Conservation (phyloP, 2,329 filamentous ascomycete genomes). For the Neonectria hederae region DNA sequence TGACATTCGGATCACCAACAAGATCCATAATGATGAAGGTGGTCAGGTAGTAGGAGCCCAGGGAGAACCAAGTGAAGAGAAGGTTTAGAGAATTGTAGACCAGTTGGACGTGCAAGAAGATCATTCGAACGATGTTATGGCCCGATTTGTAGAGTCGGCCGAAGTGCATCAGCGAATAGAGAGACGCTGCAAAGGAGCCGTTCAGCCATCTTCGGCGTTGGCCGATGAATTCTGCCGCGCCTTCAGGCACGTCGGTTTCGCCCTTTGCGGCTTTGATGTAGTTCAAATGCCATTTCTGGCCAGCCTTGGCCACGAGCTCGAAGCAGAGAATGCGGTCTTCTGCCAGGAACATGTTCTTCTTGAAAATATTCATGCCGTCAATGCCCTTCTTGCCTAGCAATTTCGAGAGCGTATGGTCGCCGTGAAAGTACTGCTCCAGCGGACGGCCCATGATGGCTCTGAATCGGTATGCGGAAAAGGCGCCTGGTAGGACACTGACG, state of each 20-base stretch:
- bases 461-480: slow-evolving; percentile 12
- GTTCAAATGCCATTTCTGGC: slow-evolving; percentile 5
- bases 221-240: slow-evolving; percentile 1
- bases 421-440: slow-evolving; percentile 7
- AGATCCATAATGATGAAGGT: slow-evolving; percentile 25
- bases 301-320: slow-evolving; percentile 5
- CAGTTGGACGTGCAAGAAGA: slow-evolving; percentile 2
- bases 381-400: slow-evolving; percentile 11
- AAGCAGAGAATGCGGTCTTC: slow-evolving; percentile 10
- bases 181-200: slow-evolving; percentile 8
- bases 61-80: slow-evolving; percentile 25
- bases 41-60: slow-evolving; percentile 4
- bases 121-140: background rate
- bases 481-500: slow-evolving; percentile 1
- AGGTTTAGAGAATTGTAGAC: slow-evolving; percentile 12
- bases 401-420: slow-evolving; percentile 12
- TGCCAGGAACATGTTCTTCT: slow-evolving; percentile 14
- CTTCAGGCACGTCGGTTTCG: slow-evolving; percentile 6
- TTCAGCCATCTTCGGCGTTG: slow-evolving; percentile 14
- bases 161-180: slow-evolving; percentile 5
- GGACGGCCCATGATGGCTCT: slow-evolving; percentile 7
- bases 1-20: background rate
- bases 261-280: slow-evolving; percentile 12
- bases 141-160: background rate
- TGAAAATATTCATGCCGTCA: slow-evolving; percentile 12